Percentiles rank a stretch among this genome's conserved stretches.
Conservation (phyloP, 441 rosid genomes). For the Daphne laureola region DNA sequence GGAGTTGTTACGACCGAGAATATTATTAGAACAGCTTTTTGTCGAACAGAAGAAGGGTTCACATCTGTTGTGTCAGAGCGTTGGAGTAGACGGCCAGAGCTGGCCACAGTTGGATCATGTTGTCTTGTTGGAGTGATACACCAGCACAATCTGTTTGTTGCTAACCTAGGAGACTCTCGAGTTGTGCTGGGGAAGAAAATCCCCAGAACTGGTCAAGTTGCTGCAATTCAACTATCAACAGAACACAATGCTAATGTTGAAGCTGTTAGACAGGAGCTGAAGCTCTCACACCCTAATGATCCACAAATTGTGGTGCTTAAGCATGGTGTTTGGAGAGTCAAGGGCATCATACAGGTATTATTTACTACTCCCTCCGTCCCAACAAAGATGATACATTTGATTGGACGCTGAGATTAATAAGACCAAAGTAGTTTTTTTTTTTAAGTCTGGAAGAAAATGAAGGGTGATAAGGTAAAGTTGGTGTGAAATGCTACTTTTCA, state of each 20-base stretch:
- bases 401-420: too few relatives aligned
- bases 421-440: too few relatives aligned
- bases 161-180: constrained; percentile 88
- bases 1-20: constrained; percentile 64
- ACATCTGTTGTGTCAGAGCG: constrained; percentile 54
- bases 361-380: too few relatives aligned
- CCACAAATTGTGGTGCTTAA: constrained; percentile 67
- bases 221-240: constrained; percentile 75
- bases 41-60: constrained; percentile 71
- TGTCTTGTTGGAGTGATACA: constrained; percentile 78
- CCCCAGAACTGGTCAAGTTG: constrained; percentile 55
- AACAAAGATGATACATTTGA: too few relatives aligned
- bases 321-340: constrained; percentile 91
- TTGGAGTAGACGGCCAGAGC: constrained; percentile 47
- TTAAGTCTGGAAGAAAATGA: too few relatives aligned
- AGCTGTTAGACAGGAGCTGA: constrained; percentile 73
- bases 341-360: constrained; percentile 89
- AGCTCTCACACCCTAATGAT: constrained; percentile 70
- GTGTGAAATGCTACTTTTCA: too few relatives aligned
- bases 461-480: too few relatives aligned
- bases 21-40: constrained; percentile 66
- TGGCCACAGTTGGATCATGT: constrained; percentile 80
- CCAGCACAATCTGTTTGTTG: constrained; percentile 68
- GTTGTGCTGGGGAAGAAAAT: constrained; percentile 83
- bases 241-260: constrained; percentile 81